Percentiles rank a stretch among this genome's conserved stretches.
phyloP scores from a whole-genome alignment of 805 yeast species.

The Cyberlindnera mycetangii region DNA sequence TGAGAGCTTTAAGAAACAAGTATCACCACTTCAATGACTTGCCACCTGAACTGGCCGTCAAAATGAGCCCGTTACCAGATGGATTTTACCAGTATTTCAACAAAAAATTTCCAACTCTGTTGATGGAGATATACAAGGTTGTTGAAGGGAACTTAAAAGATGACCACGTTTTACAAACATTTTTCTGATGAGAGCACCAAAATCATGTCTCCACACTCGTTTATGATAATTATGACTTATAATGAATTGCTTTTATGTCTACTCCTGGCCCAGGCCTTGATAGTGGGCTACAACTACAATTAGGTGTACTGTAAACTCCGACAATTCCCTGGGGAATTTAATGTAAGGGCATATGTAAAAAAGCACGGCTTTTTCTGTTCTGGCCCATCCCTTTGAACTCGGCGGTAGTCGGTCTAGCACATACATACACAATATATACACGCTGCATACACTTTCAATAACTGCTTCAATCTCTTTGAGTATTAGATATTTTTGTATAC shows the following conservation, averaged over 20 bases:
- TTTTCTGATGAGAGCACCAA: slow-evolving; percentile 28
- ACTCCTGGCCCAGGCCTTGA: not conserved
- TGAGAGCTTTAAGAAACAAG: slow-evolving; percentile 89
- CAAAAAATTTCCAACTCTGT: slow-evolving; percentile 68
- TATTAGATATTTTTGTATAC: too few relatives aligned
- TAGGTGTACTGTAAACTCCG: too few relatives aligned
- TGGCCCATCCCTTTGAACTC: too few relatives aligned
- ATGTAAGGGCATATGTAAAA: too few relatives aligned
- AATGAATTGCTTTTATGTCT: slow-evolving; percentile 9
- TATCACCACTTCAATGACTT: slow-evolving; percentile 92
- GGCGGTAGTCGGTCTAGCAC: too few relatives aligned
- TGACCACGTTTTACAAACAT: slow-evolving; percentile 57
- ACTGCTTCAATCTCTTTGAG: too few relatives aligned
- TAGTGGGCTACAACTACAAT: not conserved
- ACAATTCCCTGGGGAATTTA: too few relatives aligned
- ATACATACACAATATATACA: too few relatives aligned
- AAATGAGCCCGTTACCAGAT: slow-evolving; percentile 78
- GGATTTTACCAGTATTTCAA: slow-evolving; percentile 82
- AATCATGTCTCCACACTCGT: slow-evolving; percentile 4
- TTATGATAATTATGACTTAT: slow-evolving; percentile 12
- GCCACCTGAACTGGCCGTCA: slow-evolving; percentile 58
- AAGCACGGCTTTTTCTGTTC: too few relatives aligned
- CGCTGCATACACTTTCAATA: too few relatives aligned
- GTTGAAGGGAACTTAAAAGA: slow-evolving; percentile 54
- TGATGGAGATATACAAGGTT: slow-evolving; percentile 71